These are phyloP conservation scores for Hura crepitans DNA, from an alignment of 441 rosid species.

Conservation along the genomic window DNA sequence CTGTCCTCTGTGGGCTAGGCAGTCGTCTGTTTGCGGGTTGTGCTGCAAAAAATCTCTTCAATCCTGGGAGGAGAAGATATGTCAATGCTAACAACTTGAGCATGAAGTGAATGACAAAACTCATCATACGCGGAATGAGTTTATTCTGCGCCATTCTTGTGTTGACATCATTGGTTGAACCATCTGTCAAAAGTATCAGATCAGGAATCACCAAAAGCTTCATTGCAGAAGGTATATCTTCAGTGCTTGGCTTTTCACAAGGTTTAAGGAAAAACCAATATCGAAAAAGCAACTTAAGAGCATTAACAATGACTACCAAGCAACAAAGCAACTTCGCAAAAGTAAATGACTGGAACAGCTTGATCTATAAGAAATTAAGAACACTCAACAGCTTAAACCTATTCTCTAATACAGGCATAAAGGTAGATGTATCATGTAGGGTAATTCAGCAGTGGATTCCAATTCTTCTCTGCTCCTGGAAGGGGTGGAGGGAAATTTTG, in stretches of 20 bases:
- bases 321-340: background rate
- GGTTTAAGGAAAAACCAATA: background rate
- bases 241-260: background rate
- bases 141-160: slow-evolving; percentile 35
- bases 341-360: background rate
- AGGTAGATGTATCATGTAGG: background rate
- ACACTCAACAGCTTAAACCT: background rate
- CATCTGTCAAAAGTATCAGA: slow-evolving; percentile 45
- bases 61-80: slow-evolving; percentile 40
- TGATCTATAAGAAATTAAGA: background rate
- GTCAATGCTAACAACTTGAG: slow-evolving; percentile 51
- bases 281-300: background rate
- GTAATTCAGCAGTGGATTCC: background rate
- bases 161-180: slow-evolving; percentile 26
- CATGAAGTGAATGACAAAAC: slow-evolving; percentile 34
- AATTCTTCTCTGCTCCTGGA: background rate
- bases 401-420: background rate
- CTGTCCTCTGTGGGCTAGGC: slow-evolving; percentile 40
- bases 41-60: slow-evolving; percentile 40
- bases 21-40: slow-evolving; percentile 27
- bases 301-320: background rate
- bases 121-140: slow-evolving; percentile 35
- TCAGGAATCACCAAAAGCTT: slow-evolving; percentile 10
- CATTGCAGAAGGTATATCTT: background rate
- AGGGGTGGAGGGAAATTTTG: background rate